A percentile compares a stretch with the other conserved stretches of the same genome.
These are phyloP conservation scores for Umbelopsis sp. DNA, from an alignment of 192 early-diverging fungal species.

Conservation along the genomic window DNA sequence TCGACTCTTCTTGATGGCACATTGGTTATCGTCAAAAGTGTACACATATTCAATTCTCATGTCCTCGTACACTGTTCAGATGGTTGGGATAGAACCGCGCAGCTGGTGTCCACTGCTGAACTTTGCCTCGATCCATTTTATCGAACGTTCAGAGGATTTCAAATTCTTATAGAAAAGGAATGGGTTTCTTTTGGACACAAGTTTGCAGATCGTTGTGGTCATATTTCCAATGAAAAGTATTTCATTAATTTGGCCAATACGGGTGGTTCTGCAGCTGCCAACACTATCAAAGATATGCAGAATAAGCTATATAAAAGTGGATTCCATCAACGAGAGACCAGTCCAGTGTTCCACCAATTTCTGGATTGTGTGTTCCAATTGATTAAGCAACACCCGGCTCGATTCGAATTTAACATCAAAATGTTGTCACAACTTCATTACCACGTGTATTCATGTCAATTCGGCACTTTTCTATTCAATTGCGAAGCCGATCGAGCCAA, in stretches of 20 bases:
- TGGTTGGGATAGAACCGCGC: slow-evolving; percentile 98
- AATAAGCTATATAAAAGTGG: slow-evolving; percentile 58
- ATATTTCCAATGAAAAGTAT: slow-evolving; percentile 76
- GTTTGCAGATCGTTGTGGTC: slow-evolving; percentile 91
- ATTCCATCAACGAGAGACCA: slow-evolving; percentile 77
- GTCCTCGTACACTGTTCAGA: slow-evolving; percentile 98
- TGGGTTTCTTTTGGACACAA: slow-evolving; percentile 98
- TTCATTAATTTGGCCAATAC: slow-evolving; percentile 58
- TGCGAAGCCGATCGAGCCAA: slow-evolving; percentile 74
- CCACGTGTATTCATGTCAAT: slow-evolving; percentile 89
- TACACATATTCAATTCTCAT: slow-evolving; percentile 77
- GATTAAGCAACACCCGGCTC: slow-evolving; percentile 81
- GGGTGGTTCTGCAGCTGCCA: slow-evolving; percentile 54
- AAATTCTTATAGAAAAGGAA: slow-evolving; percentile 93
- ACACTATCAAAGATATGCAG: slow-evolving; percentile 62
- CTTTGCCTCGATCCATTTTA: slow-evolving; percentile 96
- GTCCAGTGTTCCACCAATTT: slow-evolving; percentile 97
- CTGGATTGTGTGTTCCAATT: slow-evolving; percentile 96
- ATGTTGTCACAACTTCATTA: slow-evolving; percentile 82
- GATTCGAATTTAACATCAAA: slow-evolving; percentile 92
- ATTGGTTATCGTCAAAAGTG: slow-evolving; percentile 74
- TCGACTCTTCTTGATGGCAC: slow-evolving; percentile 80
- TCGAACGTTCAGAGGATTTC: slow-evolving; percentile 91
- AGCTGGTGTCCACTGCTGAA: slow-evolving; percentile 86
- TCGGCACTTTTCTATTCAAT: slow-evolving; percentile 95